Evolutionary conservation across 2,329 filamentous ascomycete species (phyloP).

Genomic region (Diaporthe eres): DNA sequence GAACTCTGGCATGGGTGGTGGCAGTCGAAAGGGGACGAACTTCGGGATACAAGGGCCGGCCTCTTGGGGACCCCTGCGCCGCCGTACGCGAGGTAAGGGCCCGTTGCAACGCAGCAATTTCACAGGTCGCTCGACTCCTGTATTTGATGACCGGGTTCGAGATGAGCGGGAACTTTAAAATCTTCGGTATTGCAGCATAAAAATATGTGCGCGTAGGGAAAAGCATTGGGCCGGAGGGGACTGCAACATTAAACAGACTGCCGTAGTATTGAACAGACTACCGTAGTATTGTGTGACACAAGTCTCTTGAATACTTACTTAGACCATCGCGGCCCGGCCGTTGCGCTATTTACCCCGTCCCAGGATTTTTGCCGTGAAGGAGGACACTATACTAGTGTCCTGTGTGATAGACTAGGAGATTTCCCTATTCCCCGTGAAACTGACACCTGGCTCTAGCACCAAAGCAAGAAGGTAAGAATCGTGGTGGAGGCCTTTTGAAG

Average conservation of each 20-base stretch:
- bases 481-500: conserved; percentile 1
- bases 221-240: neutral
- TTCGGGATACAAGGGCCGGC: conserved; percentile 25
- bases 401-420: neutral
- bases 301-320: neutral
- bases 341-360: conserved; percentile 1
- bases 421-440: conserved; percentile 17
- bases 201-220: neutral
- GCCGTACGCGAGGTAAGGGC: conserved; percentile 24
- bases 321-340: neutral
- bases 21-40: conserved; percentile 15
- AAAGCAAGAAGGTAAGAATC: neutral
- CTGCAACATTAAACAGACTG: neutral
- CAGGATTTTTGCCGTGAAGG: neutral
- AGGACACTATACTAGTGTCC: neutral
- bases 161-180: conserved; percentile 7
- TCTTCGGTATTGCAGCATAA: neutral
- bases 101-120: conserved; percentile 23
- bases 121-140: neutral
- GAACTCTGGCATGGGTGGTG: conserved; percentile 23
- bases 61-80: conserved; percentile 14
- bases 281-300: neutral
- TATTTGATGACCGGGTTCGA: neutral
- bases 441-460: conserved; percentile 1
- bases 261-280: neutral